These are phyloP conservation scores for Fusarium sarcochroum DNA, from an alignment of 2,329 filamentous ascomycete species.

Conservation along the genomic window DNA sequence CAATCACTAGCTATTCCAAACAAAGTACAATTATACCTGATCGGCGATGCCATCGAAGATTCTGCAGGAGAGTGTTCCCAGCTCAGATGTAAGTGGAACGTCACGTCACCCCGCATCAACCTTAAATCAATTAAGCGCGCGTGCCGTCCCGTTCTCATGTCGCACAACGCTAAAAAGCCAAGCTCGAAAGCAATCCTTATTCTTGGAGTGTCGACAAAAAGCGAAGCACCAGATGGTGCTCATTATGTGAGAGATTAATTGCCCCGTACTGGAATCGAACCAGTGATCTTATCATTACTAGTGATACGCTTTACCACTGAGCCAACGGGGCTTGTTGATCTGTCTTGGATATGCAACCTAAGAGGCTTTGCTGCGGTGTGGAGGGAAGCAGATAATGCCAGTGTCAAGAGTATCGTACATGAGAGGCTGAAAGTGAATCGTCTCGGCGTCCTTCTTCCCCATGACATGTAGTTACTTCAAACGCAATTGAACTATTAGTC, in stretches of 20 bases:
- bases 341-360: no score
- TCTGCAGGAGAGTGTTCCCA: neutral
- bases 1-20: no score
- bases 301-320: slow-evolving; percentile 44
- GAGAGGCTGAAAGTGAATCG: no score
- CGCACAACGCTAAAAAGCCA: neutral
- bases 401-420: no score
- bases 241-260: fast-evolving
- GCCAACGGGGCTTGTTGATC: slow-evolving; percentile 26
- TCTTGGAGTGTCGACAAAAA: neutral
- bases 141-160: slow-evolving; percentile 8
- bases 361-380: neutral
- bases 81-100: neutral
- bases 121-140: slow-evolving; percentile 16
- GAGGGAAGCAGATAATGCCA: no score
- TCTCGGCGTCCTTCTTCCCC: no score
- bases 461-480: no score
- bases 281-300: slow-evolving; percentile 44
- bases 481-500: no score
- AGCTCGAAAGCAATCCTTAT: no score
- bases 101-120: slow-evolving; percentile 25
- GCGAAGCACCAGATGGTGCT: fast-evolving
- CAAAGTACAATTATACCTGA: no score
- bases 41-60: neutral
- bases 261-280: slow-evolving; percentile 42